These are phyloP conservation scores for Dipteronia dyeriana DNA, from an alignment of 345 rosid species.

Conservation along the genomic window DNA sequence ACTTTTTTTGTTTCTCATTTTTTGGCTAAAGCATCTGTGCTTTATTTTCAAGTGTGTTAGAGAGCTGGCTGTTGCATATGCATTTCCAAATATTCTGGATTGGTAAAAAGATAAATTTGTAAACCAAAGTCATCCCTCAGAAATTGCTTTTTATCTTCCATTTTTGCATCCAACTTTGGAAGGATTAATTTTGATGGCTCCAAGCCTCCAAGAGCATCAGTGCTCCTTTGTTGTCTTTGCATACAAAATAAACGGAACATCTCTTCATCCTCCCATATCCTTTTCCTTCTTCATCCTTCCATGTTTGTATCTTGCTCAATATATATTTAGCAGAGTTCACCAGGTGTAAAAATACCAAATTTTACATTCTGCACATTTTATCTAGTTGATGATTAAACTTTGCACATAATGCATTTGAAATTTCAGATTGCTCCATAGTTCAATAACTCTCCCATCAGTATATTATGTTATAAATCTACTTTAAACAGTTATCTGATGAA, in stretches of 20 bases:
- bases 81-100: neutral
- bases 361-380: neutral
- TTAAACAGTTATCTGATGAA: neutral
- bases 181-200: neutral
- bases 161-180: neutral
- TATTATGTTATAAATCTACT: neutral
- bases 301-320: neutral
- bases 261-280: neutral
- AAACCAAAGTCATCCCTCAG: neutral
- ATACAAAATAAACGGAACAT: neutral
- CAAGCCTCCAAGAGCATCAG: neutral
- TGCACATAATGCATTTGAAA: neutral
- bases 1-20: neutral
- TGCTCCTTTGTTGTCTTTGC: neutral
- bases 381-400: neutral
- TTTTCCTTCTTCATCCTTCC: neutral
- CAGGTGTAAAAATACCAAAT: neutral
- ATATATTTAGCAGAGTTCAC: neutral
- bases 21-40: neutral
- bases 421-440: neutral
- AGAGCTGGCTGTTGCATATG: neutral
- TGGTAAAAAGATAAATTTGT: neutral
- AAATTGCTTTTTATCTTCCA: neutral
- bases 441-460: neutral
- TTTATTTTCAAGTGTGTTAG: neutral